Conservation (phyloP, 495 filamentous ascomycete species). For the Neurospora sp. region DNA sequence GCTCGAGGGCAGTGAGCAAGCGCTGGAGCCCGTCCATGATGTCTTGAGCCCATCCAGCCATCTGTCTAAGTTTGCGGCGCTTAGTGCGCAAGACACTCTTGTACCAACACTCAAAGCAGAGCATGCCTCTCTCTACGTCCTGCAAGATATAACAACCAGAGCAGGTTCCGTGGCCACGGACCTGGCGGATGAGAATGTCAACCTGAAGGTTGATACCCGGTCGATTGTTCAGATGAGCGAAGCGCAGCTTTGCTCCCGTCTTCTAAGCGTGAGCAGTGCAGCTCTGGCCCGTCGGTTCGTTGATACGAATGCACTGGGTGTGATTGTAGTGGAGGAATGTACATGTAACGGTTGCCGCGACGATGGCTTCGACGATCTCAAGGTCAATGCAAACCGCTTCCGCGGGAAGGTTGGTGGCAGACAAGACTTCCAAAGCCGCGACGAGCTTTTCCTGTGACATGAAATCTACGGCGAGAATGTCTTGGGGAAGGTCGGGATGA, state of each 20-base stretch:
- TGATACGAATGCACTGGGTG: not conserved
- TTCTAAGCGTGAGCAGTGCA: not conserved
- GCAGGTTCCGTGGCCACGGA: not conserved
- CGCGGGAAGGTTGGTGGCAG: not conserved
- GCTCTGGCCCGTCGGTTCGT: not conserved
- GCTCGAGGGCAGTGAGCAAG: not conserved
- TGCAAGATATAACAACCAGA: not conserved
- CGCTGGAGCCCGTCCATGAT: not conserved
- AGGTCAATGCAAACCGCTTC: not conserved
- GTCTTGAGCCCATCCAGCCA: not conserved
- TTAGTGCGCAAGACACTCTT: not conserved
- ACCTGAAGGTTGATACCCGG: not conserved
- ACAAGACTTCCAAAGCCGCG: not conserved
- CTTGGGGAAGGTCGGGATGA: not conserved
- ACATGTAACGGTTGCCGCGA: not conserved
- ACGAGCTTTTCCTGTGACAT: not conserved
- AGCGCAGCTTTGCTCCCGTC: not conserved
- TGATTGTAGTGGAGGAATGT: not conserved
- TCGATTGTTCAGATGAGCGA: not conserved
- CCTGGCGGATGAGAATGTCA: not conserved
- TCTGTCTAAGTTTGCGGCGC: not conserved
- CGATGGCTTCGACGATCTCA: not conserved
- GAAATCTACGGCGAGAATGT: not conserved
- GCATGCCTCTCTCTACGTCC: not conserved
- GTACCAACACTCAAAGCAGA: not conserved